Percentiles rank a stretch among this genome's conserved stretches.
Evolutionary conservation across 2,329 filamentous ascomycete species (phyloP).

Genomic region (Cordyceps cicadae): DNA sequence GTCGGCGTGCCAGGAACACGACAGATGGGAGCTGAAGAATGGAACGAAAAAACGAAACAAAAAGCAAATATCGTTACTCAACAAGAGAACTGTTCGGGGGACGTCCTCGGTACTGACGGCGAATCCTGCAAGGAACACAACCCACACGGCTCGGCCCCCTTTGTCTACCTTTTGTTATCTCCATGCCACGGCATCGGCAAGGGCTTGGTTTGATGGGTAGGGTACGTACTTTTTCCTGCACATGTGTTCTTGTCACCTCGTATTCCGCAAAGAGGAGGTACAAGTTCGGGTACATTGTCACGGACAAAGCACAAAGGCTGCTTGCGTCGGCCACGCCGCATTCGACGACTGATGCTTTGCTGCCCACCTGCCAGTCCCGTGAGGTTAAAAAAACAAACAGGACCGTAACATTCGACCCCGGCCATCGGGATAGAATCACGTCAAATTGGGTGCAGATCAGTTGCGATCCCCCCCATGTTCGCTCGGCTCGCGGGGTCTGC

Average conservation of each 20-base stretch:
- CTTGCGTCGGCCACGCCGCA: no score
- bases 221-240: neutral
- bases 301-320: no score
- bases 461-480: neutral
- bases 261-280: neutral
- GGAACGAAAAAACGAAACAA: neutral
- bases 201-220: neutral
- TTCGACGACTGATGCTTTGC: no score
- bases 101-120: no score
- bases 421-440: neutral
- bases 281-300: neutral
- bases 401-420: neutral
- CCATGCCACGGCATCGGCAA: no score
- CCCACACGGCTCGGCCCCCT: neutral
- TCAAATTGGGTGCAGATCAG: neutral
- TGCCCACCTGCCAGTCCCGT: no score
- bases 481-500: neutral
- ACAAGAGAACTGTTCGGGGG: neutral
- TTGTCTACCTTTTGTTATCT: no score
- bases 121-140: neutral
- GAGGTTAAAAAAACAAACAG: neutral
- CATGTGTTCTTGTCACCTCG: neutral
- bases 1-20: no score
- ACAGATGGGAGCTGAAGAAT: no score
- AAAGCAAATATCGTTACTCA: neutral